Evolutionary conservation across 306 rosid species (phyloP).

Genomic region (Pyrus bretschneideri): DNA sequence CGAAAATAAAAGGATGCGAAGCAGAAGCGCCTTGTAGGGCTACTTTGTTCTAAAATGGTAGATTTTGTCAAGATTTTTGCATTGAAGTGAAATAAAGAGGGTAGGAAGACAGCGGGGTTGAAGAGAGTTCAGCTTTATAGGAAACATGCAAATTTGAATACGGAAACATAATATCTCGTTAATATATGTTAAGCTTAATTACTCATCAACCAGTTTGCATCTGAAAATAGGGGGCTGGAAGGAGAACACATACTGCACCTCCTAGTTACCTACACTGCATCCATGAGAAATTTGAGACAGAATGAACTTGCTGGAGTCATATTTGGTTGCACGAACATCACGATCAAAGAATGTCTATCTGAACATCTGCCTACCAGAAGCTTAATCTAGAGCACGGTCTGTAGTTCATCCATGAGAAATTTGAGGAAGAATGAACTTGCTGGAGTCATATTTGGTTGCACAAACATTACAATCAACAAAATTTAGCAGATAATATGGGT

Average conservation of each 20-base stretch:
- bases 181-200: too few relatives aligned
- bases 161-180: too few relatives aligned
- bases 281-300: constrained; percentile 49
- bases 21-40: too few relatives aligned
- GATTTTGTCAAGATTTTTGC: too few relatives aligned
- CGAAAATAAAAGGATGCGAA: too few relatives aligned
- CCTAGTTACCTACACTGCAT: neutral
- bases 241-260: constrained; percentile 20
- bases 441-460: constrained; percentile 95
- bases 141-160: too few relatives aligned
- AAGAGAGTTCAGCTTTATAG: too few relatives aligned
- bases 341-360: constrained; percentile 57
- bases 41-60: too few relatives aligned
- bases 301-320: constrained; percentile 82
- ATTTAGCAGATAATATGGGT: too few relatives aligned
- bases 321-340: constrained; percentile 72
- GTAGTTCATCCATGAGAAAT: constrained; percentile 25
- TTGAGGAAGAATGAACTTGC: constrained; percentile 65
- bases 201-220: neutral
- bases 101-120: too few relatives aligned
- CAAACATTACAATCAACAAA: constrained; percentile 30
- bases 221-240: constrained; percentile 42
- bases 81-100: too few relatives aligned
- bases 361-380: constrained; percentile 20
- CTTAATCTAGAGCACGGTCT: too few relatives aligned